phyloP scores from a whole-genome alignment of 495 filamentous ascomycete genomes.

The Penicillium daleae region DNA sequence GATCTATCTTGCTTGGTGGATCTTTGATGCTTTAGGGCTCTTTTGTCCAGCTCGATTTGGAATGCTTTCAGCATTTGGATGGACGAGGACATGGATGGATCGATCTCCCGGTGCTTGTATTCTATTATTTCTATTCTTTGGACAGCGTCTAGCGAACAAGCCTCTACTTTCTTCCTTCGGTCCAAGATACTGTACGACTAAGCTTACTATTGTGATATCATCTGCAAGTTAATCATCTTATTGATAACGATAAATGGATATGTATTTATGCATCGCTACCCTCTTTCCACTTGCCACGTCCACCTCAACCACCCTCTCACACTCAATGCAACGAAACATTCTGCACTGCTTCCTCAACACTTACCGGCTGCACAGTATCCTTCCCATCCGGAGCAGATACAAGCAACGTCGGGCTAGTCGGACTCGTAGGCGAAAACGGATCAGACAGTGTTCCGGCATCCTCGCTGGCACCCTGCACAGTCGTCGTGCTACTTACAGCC shows the following conservation, averaged over 20 bases:
- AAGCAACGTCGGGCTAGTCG: slow-evolving; percentile 29
- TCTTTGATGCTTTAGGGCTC: too few species aligned
- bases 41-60: neutral
- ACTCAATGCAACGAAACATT: slow-evolving; percentile 40
- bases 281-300: neutral
- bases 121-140: slow-evolving; percentile 4
- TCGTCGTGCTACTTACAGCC: neutral
- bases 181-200: neutral
- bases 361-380: slow-evolving; percentile 22
- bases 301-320: neutral
- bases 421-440: slow-evolving; percentile 34
- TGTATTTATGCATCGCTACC: neutral
- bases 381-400: slow-evolving; percentile 17
- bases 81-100: neutral
- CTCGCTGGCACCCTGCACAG: neutral
- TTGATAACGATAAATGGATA: neutral
- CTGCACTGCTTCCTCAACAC: slow-evolving; percentile 47
- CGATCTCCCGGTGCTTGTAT: neutral
- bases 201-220: neutral
- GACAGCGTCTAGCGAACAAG: slow-evolving; percentile 9
- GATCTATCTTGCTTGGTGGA: too few species aligned
- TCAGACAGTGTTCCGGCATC: slow-evolving; percentile 15
- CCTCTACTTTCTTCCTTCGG: neutral
- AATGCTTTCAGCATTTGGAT: neutral
- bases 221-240: neutral